Evolutionary conservation across 352 stramenopile species (phyloP), one percentile per base, ranked within the genome.

Genomic region (Pythium volutum): DNA sequence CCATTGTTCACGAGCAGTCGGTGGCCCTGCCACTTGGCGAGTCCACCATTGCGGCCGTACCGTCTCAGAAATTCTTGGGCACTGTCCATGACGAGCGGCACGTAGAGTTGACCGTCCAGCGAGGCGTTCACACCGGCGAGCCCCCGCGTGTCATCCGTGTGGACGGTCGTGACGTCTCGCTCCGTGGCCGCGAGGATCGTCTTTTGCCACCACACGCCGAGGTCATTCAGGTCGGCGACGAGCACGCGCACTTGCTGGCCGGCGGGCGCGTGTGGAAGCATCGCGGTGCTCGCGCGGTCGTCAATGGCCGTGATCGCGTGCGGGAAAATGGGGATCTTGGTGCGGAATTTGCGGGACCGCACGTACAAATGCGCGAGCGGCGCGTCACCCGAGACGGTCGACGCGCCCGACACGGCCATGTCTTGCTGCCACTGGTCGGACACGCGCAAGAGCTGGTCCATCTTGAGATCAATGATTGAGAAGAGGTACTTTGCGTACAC

Each of bases 171-270:
- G 29, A 89, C 74, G 34, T 88, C 82, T 51, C 77, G 55, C 26
- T 89, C 75, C 0, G 78, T 80, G 1, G 75, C 61, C 8, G 74
- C 76, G 36, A 81, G 66, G 8, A 89, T 64, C 0, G 75, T 66
- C 33, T 88, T 89, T 34, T 86, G 78, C 79, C 78, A 89, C 79
- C 82, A 91, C 2, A 91, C 52, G 1, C 82, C 82, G 4, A 88
- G 57, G 10, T 76, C 41, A 18, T 60, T 64, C 11, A 70, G 47
- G 59, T 91, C 79, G 5, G 80, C 77, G 7, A 91, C 79, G 8
- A 91, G 63, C 20, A 89, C 46, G 23, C 78, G 77, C 3, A 73
- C 53, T 20, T 70, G 62, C 29, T 87, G 79, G 2, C 72, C 76
- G 7, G 69, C 52, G 12, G 78, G 76, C 12, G 83, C 76, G 8